Conservation (phyloP, 805 yeast genomes). For the Wickerhamomyces ciferrii region DNA sequence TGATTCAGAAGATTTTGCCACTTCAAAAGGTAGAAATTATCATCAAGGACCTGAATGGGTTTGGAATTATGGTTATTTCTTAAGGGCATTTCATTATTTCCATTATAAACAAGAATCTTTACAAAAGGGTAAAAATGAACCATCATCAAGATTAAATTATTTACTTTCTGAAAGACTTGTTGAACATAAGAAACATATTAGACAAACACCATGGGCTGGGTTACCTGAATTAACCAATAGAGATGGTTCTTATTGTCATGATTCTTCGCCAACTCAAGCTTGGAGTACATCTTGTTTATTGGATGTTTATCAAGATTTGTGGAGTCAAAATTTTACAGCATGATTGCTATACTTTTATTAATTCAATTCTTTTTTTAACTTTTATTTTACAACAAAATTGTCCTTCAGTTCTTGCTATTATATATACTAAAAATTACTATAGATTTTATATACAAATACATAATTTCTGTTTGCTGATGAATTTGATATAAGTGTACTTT, state of each 20-base stretch:
- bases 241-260: slow-evolving; percentile 74
- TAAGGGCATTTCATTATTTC: slow-evolving; percentile 67
- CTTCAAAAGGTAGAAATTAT: slow-evolving; percentile 92
- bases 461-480: too few relatives aligned
- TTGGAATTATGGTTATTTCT: slow-evolving; percentile 84
- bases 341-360: slow-evolving; percentile 31
- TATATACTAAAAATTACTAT: too few relatives aligned
- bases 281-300: slow-evolving; percentile 89
- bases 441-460: too few relatives aligned
- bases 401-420: neutral
- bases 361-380: neutral
- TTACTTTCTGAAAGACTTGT: slow-evolving; percentile 55
- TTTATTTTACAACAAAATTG: neutral
- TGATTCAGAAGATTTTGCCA: slow-evolving; percentile 83
- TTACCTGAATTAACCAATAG: slow-evolving; percentile 88
- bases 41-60: slow-evolving; percentile 99
- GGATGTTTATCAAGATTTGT: slow-evolving; percentile 70
- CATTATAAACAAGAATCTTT: slow-evolving; percentile 37
- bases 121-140: slow-evolving; percentile 25
- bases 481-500: too few relatives aligned
- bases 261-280: slow-evolving; percentile 94
- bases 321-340: slow-evolving; percentile 35
- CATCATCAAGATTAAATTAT: slow-evolving; percentile 50
- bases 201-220: slow-evolving; percentile 87
- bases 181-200: slow-evolving; percentile 66